These are phyloP conservation scores for Axilococcus clingmanii DNA, from an alignment of 139 green algal species.

Conservation along the genomic window DNA sequence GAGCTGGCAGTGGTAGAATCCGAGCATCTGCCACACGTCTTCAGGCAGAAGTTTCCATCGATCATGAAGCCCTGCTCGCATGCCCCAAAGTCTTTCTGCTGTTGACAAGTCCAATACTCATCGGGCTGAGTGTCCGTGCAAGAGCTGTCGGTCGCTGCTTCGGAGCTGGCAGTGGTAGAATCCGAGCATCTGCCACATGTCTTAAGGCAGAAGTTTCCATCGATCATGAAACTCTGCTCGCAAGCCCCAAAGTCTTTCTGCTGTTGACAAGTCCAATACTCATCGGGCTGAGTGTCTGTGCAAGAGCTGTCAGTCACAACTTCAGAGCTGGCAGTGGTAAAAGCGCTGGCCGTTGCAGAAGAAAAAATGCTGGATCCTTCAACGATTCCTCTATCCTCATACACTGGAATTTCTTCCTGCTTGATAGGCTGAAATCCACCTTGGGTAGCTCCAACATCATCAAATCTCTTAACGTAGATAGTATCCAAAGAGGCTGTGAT, in stretches of 20 bases:
- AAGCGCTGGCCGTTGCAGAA: background rate
- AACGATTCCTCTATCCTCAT: background rate
- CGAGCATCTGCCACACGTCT: conserved; percentile 21
- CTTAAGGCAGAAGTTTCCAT: conserved; percentile 15
- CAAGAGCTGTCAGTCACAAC: background rate
- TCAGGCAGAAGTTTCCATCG: conserved; percentile 13
- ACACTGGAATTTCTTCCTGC: conserved; percentile 1
- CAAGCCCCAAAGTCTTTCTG: conserved; percentile 38
- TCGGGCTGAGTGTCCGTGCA: conserved; percentile 12
- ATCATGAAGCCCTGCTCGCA: conserved; percentile 19
- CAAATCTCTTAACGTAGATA: conserved; percentile 18
- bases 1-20: background rate
- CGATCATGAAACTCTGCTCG: conserved; percentile 7
- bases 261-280: conserved; percentile 16
- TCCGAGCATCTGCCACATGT: conserved; percentile 18
- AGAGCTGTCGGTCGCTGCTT: background rate
- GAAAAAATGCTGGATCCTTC: background rate
- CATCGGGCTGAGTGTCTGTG: conserved; percentile 7
- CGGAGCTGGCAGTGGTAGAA: background rate
- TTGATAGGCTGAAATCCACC: too few species aligned
- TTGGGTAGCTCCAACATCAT: conserved; percentile 7
- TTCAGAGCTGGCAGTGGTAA: background rate
- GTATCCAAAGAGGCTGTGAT: background rate
- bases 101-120: conserved; percentile 11
- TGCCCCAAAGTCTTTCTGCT: conserved; percentile 35